Evolutionary conservation across 495 filamentous ascomycete genomes (phyloP).

Genomic region (Penicillium chermesinum): DNA sequence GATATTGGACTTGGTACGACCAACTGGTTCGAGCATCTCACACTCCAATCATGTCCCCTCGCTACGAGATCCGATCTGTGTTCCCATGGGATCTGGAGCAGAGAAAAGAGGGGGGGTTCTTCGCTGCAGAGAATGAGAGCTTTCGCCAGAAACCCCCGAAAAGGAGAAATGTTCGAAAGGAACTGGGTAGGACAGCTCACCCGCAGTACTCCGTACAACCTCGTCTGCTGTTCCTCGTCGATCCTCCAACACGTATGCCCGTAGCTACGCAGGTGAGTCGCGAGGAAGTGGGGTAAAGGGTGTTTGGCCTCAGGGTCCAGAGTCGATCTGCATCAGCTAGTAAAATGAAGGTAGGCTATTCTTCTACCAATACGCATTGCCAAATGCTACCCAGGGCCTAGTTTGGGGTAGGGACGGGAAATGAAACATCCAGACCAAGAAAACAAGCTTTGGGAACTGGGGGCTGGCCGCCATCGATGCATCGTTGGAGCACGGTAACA

Average conservation of each 20-base stretch:
- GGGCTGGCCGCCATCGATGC: no score
- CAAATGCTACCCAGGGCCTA: no score
- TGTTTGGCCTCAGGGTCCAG: background rate
- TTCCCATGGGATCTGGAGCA: background rate
- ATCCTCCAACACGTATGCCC: background rate
- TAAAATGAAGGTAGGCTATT: background rate
- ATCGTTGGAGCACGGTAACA: no score
- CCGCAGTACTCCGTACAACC: background rate
- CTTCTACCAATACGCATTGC: background rate
- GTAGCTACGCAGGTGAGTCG: background rate
- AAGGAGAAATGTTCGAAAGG: background rate
- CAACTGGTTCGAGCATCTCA: background rate
- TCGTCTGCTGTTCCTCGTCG: background rate
- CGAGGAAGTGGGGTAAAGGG: background rate
- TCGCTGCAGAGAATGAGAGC: background rate
- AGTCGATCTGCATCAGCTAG: background rate
- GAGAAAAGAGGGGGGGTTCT: background rate
- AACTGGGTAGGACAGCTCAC: background rate
- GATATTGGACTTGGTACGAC: no score
- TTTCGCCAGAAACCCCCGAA: background rate
- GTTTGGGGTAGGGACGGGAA: background rate
- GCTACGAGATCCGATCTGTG: background rate
- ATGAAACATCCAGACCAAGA: background rate
- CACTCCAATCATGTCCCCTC: background rate
- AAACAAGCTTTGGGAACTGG: slow-evolving; percentile 26